Evolutionary conservation across 352 stramenopile species (phyloP).

Genomic region (Globisporangium mamillatum): DNA sequence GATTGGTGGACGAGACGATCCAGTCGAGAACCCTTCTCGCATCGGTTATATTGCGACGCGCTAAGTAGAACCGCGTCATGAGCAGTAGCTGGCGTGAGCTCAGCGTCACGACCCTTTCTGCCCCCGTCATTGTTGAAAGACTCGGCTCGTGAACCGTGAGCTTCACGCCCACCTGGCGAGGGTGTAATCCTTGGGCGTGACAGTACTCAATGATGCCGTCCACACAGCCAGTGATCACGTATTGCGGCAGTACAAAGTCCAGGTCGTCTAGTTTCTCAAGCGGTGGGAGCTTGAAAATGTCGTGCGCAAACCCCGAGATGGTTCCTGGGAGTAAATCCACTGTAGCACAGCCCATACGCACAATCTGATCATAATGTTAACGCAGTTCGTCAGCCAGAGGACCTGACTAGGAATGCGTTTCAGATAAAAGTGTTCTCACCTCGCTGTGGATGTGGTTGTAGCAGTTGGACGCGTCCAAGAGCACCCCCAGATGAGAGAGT

Average conservation of each 20-base stretch:
- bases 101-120: neutral
- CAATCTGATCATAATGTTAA: neutral
- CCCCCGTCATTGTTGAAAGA: neutral
- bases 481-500: neutral
- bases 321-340: neutral
- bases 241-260: slow-evolving; percentile 10
- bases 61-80: slow-evolving; percentile 10
- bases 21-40: neutral
- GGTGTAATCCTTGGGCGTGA: neutral
- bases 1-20: neutral
- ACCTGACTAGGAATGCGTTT: neutral
- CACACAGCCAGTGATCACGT: slow-evolving; percentile 6
- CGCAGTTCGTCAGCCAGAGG: neutral
- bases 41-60: neutral
- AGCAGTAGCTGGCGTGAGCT: slow-evolving; percentile 1
- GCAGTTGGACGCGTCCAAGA: slow-evolving; percentile 3
- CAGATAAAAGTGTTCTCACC: neutral
- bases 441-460: slow-evolving; percentile 6
- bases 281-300: slow-evolving; percentile 1
- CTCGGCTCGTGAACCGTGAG: neutral
- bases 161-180: neutral
- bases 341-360: neutral
- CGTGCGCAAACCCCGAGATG: slow-evolving; percentile 9
- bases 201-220: slow-evolving; percentile 3
- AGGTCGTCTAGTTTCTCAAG: slow-evolving; percentile 1